A percentile compares a stretch with the other conserved stretches of the same genome.
Evolutionary conservation across 257 asterid species (phyloP).

Genomic region (Nicotiana otophora): DNA sequence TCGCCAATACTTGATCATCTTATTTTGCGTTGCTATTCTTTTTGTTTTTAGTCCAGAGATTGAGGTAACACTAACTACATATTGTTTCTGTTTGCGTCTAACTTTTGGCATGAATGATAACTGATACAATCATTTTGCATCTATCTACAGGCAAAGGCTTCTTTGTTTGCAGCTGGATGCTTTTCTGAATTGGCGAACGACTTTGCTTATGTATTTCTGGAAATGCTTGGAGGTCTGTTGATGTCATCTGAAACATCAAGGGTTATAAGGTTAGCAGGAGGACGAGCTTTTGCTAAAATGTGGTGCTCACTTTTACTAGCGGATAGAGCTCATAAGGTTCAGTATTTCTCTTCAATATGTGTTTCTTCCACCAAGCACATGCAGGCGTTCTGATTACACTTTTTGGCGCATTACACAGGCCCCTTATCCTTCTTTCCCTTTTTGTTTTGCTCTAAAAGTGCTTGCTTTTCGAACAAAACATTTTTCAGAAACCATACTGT

Average conservation of each 20-base stretch:
- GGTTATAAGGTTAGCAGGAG: constrained; percentile 61
- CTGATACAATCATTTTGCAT: neutral
- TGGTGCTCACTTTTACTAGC: constrained; percentile 57
- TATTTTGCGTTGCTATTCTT: neutral
- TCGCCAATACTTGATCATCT: neutral
- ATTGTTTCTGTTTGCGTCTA: neutral
- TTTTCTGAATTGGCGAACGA: constrained; percentile 62
- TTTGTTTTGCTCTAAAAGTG: neutral
- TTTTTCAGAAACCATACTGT: neutral
- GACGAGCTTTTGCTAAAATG: constrained; percentile 44
- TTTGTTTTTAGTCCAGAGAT: neutral
- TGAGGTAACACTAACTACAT: neutral
- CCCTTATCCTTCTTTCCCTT: constrained; percentile 3
- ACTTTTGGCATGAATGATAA: constrained; percentile 10
- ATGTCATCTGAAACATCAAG: constrained; percentile 39
- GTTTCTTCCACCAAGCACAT: neutral
- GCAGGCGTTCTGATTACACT: neutral
- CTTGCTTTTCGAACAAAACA: neutral
- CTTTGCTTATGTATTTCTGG: constrained; percentile 70
- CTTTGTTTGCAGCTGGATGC: constrained; percentile 78
- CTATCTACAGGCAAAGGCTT: constrained; percentile 59
- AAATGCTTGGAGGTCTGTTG: constrained; percentile 48
- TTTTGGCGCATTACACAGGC: neutral
- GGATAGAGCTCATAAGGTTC: constrained; percentile 71
- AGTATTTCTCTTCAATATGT: constrained; percentile 19